Conservation (phyloP, 1,139 yeast genomes). For the Blastobotrys proliferans region DNA sequence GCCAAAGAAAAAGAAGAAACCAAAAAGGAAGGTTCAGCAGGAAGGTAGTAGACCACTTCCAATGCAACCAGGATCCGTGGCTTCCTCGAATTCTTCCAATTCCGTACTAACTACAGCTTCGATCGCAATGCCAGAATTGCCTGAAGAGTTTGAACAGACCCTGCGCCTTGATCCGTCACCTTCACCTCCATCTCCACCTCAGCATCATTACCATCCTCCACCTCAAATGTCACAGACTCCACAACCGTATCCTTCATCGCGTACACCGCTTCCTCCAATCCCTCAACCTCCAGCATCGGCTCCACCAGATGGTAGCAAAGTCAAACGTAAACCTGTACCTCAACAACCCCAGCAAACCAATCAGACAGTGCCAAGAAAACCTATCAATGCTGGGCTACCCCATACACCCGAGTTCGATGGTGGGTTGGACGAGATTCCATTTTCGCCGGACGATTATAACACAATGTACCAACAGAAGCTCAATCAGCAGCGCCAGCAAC, state of each 20-base stretch:
- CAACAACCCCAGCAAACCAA: not conserved
- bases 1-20: slow-evolving; percentile 11
- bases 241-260: slow-evolving; percentile 1
- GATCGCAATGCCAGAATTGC: slow-evolving; percentile 11
- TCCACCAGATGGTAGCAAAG: slow-evolving; percentile 8
- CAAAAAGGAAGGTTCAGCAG: not conserved
- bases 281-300: slow-evolving; percentile 4
- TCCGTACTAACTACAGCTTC: slow-evolving; percentile 3
- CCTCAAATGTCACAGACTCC: slow-evolving; percentile 6
- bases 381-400: slow-evolving; percentile 18
- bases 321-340: slow-evolving; percentile 18
- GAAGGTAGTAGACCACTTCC: slow-evolving; percentile 8
- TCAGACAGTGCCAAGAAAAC: slow-evolving; percentile 19
- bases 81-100: not conserved
- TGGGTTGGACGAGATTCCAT: slow-evolving; percentile 22
- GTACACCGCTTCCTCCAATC: not conserved
- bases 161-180: slow-evolving; percentile 8
- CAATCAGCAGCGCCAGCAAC: no score
- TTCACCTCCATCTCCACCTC: not conserved
- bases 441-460: slow-evolving; percentile 28
- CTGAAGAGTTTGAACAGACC: slow-evolving; percentile 13
- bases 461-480: slow-evolving; percentile 2
- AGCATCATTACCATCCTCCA: slow-evolving; percentile 6
- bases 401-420: slow-evolving; percentile 16
- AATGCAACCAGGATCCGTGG: slow-evolving; percentile 8